Conservation (phyloP, 169 alveolate species). For the Miamiensis avidus region DNA sequence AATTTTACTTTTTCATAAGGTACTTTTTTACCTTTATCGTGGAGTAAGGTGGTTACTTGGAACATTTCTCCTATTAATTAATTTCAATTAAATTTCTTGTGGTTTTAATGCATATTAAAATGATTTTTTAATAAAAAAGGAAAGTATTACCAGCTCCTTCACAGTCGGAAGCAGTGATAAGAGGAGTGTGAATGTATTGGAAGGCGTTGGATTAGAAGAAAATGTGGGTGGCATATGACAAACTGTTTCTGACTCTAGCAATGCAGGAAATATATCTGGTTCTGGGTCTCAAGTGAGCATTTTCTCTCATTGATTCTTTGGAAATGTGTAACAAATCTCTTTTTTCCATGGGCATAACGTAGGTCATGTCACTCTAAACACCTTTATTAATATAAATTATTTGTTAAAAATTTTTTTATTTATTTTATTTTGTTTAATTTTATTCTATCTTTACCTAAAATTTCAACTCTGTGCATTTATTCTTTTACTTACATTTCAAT, state of each 20-base stretch:
- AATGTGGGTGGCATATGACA: conserved; percentile 95
- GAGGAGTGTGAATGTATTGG: conserved; percentile 97
- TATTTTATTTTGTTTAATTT: background rate
- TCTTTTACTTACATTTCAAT: conserved; percentile 78
- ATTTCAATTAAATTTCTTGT: background rate
- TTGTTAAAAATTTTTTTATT: conserved; percentile 1
- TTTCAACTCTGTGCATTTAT: conserved; percentile 54
- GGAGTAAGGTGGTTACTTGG: conserved; percentile 94
- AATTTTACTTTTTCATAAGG: conserved; percentile 40
- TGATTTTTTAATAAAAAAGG: background rate
- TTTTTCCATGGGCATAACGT: conserved; percentile 94
- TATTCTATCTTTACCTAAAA: conserved; percentile 47
- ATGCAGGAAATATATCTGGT: conserved; percentile 94
- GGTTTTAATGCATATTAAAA: background rate
- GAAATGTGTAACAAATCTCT: conserved; percentile 85
- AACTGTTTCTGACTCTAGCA: conserved; percentile 92
- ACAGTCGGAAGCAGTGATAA: conserved; percentile 98
- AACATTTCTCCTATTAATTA: conserved; percentile 92
- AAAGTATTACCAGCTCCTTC: conserved; percentile 95
- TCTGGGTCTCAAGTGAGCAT: conserved; percentile 98
- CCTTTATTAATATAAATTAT: conserved; percentile 59
- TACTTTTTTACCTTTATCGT: conserved; percentile 63
- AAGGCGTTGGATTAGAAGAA: conserved; percentile 96
- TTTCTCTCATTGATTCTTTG: conserved; percentile 92
- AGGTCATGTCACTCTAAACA: conserved; percentile 89